phyloP scores from a whole-genome alignment of 1,139 yeast species.

The Yamadazyma trypodendri region DNA sequence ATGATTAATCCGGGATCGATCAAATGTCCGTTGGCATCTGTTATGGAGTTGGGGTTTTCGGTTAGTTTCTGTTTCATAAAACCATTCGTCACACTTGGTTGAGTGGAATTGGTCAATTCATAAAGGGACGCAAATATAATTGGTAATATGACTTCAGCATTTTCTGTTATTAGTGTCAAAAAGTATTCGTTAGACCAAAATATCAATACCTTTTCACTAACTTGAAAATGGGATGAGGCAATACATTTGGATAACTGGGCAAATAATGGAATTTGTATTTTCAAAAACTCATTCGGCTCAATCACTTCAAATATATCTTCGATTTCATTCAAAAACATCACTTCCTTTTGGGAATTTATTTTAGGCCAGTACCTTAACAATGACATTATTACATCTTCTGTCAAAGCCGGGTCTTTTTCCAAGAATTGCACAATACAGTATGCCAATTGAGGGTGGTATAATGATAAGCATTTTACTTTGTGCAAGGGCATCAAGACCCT shows the following conservation, averaged over 20 bases:
- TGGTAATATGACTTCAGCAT: conserved; percentile 89
- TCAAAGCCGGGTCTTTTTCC: conserved; percentile 87
- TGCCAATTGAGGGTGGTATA: conserved; percentile 95
- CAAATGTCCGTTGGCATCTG: conserved; percentile 48
- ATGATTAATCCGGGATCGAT: conserved; percentile 39
- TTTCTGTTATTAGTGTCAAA: conserved; percentile 83
- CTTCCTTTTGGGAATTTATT: conserved; percentile 91
- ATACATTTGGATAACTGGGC: conserved; percentile 94
- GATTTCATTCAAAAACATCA: conserved; percentile 90
- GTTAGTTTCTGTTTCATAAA: conserved; percentile 42
- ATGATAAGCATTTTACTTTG: conserved; percentile 81
- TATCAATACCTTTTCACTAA: conserved; percentile 90
- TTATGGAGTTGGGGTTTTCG: conserved; percentile 41
- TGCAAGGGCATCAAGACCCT: conserved; percentile 92
- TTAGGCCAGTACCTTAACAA: conserved; percentile 96
- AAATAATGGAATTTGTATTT: conserved; percentile 89
- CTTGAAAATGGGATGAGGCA: conserved; percentile 95
- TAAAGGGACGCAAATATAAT: conserved; percentile 88
- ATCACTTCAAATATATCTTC: conserved; percentile 96
- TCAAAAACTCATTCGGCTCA: conserved; percentile 89
- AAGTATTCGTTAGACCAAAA: conserved; percentile 96
- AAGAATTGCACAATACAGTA: conserved; percentile 95
- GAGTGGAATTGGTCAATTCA: conserved; percentile 65
- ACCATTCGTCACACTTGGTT: conserved; percentile 51
- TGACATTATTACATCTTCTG: conserved; percentile 95